Evolutionary conservation across 2,329 filamentous ascomycete species (phyloP).

Genomic region (Paraconiothyrium sp.): DNA sequence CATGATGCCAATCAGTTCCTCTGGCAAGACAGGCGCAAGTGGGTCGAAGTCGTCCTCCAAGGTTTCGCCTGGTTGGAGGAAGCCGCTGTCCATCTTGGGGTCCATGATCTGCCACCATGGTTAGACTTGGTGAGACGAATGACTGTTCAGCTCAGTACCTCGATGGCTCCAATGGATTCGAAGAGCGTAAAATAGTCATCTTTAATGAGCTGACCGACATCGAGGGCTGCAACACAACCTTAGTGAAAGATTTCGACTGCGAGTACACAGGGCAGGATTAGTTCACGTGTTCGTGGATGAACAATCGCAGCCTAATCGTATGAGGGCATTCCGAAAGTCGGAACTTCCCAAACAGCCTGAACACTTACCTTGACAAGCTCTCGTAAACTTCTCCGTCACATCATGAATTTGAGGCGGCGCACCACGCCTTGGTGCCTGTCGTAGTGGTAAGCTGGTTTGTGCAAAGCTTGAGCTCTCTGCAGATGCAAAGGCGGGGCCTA

Average conservation of each 20-base stretch:
- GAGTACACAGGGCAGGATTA: background rate
- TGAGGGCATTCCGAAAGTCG: slow-evolving; percentile 13
- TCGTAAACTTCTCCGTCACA: slow-evolving; percentile 65
- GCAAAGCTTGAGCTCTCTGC: slow-evolving; percentile 27
- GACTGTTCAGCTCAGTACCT: slow-evolving; percentile 56
- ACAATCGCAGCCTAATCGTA: background rate
- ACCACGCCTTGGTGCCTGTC: slow-evolving; percentile 37
- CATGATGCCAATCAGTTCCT: slow-evolving; percentile 90
- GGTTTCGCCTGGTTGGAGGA: slow-evolving; percentile 78
- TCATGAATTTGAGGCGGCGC: slow-evolving; percentile 56
- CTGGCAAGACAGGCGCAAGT: slow-evolving; percentile 70
- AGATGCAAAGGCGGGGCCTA: slow-evolving; percentile 29
- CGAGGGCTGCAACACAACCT: slow-evolving; percentile 65
- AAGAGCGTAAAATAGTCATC: slow-evolving; percentile 95
- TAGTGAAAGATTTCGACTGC: slow-evolving; percentile 19
- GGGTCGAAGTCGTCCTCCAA: slow-evolving; percentile 86
- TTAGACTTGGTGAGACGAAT: slow-evolving; percentile 15
- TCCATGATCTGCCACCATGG: slow-evolving; percentile 83
- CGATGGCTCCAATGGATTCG: slow-evolving; percentile 87
- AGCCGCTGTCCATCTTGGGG: slow-evolving; percentile 97
- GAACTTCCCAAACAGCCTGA: background rate
- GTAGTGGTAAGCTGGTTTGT: slow-evolving; percentile 38
- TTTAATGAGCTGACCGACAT: slow-evolving; percentile 86
- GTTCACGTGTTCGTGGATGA: background rate
- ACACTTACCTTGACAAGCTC: slow-evolving; percentile 60